These are phyloP conservation scores for Penicillium sp. DNA, from an alignment of 2,329 filamentous ascomycete species.

Conservation along the genomic window DNA sequence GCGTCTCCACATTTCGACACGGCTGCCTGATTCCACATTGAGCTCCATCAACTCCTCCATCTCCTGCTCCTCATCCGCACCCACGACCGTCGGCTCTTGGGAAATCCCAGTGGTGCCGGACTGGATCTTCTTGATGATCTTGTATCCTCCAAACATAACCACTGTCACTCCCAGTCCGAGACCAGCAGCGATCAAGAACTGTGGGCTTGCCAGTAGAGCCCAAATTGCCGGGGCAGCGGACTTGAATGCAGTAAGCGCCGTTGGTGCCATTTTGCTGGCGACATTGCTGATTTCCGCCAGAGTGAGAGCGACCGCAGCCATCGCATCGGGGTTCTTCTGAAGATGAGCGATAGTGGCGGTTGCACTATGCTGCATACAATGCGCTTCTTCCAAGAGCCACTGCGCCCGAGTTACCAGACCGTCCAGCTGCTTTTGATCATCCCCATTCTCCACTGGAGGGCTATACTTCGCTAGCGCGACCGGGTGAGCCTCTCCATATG, in stretches of 20 bases:
- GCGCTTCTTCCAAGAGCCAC: slow-evolving; percentile 75
- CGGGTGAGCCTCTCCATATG: slow-evolving; percentile 80
- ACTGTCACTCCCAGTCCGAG: slow-evolving; percentile 90
- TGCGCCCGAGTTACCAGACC: slow-evolving; percentile 74
- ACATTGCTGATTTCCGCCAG: slow-evolving; percentile 87
- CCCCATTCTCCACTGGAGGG: slow-evolving; percentile 40
- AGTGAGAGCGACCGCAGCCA: slow-evolving; percentile 89
- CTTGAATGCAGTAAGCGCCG: slow-evolving; percentile 73
- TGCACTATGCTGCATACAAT: slow-evolving; percentile 84
- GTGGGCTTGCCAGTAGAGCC: slow-evolving; percentile 79
- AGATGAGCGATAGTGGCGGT: slow-evolving; percentile 77
- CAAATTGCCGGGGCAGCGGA: slow-evolving; percentile 81
- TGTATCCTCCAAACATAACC: slow-evolving; percentile 93
- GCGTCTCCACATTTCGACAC: slow-evolving; percentile 63
- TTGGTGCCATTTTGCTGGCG: slow-evolving; percentile 78
- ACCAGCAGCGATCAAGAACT: slow-evolving; percentile 90
- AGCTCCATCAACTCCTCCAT: slow-evolving; percentile 60
- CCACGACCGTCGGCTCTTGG: slow-evolving; percentile 8
- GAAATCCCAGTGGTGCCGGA: slow-evolving; percentile 33
- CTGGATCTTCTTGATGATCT: slow-evolving; percentile 85
- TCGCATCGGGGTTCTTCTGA: slow-evolving; percentile 81
- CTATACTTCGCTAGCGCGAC: slow-evolving; percentile 53
- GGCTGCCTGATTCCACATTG: slow-evolving; percentile 51
- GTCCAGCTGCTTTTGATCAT: slow-evolving; percentile 59
- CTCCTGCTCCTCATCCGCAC: slow-evolving; percentile 23